Base-by-base conservation (phyloP, 176 grass and related monocot genomes). In the Luzula sylvatica region DNA sequence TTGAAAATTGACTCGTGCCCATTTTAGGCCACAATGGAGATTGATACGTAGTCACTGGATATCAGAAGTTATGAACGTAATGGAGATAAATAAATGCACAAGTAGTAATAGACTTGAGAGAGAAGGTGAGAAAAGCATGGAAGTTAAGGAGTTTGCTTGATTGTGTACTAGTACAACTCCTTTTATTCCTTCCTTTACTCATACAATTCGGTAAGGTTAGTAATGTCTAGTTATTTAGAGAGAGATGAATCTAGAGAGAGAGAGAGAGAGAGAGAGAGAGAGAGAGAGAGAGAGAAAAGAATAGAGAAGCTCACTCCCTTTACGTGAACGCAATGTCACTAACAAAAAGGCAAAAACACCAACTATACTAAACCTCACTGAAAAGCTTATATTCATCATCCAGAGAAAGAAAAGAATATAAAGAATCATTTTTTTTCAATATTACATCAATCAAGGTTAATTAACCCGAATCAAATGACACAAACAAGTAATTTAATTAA, bases 281-380 rank as follows among this genome's bases (percentile, higher is more conserved):
- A 46, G 14, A 62, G 0, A 62, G 47, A 8, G 47, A 12, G 7
- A 29, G 27, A 15, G 26, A 24, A 27, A 47, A 63, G 38, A 23
- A 15, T 23, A 25, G 45, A 41, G 21, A 64, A 64, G 26, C 14
- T 64, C 60, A 64, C 43, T 64, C 42, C 23, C 60, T 64, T 64
- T 64, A 64, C 60, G 60, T 64, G 60, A 64, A 50, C 60, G 43
- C 60, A 64, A 64, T 64, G 60, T 20, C 39, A 26, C 39, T 61
- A 5, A 42, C n/a, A 35, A 35, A 9, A 35, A 35, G 9, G 30
- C 21, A 7, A 17, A 48, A 50, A 46, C 60, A 64, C 60, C 60
- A 64, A 49, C 47, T 64, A 64, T 50, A 35, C 23, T 35, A 17
- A 13, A 46, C 60, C 8, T 46, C 42, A 64, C 25, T 17, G 60